Percentiles rank a stretch among this genome's conserved stretches.
Conservation (phyloP, 2,329 filamentous ascomycete species). For the Cladosporium phlei region DNA sequence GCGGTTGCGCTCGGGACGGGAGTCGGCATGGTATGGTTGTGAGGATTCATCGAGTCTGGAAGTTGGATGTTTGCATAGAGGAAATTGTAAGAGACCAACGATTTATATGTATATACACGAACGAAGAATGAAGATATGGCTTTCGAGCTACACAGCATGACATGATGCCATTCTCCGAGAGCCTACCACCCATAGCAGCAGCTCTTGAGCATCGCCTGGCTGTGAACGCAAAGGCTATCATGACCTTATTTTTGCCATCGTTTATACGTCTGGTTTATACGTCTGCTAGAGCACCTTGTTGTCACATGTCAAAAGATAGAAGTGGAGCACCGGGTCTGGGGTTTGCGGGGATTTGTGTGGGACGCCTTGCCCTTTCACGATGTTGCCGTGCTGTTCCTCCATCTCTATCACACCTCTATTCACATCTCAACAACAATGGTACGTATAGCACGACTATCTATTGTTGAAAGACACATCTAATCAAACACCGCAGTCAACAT, state of each 20-base stretch:
- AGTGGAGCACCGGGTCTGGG: slow-evolving; percentile 4
- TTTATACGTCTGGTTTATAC: too few relatives aligned
- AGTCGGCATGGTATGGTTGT: slow-evolving; percentile 38
- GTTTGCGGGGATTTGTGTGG: neutral
- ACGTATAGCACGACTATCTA: neutral
- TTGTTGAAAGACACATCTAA: neutral
- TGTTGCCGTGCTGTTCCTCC: neutral
- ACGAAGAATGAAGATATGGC: neutral
- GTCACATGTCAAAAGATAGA: slow-evolving; percentile 10
- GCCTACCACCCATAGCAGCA: too few relatives aligned
- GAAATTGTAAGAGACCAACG: too few relatives aligned
- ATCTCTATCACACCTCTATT: neutral
- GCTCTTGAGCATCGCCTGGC: too few relatives aligned
- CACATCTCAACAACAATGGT: neutral
- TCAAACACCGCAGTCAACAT: slow-evolving; percentile 13
- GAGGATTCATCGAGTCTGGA: too few relatives aligned
- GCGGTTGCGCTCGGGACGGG: slow-evolving; percentile 29
- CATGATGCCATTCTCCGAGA: too few relatives aligned
- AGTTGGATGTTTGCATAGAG: too few relatives aligned
- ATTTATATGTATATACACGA: slow-evolving; percentile 10
- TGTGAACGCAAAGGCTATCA: too few relatives aligned
- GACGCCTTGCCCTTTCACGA: neutral
- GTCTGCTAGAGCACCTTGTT: neutral
- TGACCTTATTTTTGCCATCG: too few relatives aligned
- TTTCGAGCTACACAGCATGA: too few relatives aligned